phyloP scores from a whole-genome alignment of 1,284 basidiomycete species.

The Cutaneotrichosporon mucoides region DNA sequence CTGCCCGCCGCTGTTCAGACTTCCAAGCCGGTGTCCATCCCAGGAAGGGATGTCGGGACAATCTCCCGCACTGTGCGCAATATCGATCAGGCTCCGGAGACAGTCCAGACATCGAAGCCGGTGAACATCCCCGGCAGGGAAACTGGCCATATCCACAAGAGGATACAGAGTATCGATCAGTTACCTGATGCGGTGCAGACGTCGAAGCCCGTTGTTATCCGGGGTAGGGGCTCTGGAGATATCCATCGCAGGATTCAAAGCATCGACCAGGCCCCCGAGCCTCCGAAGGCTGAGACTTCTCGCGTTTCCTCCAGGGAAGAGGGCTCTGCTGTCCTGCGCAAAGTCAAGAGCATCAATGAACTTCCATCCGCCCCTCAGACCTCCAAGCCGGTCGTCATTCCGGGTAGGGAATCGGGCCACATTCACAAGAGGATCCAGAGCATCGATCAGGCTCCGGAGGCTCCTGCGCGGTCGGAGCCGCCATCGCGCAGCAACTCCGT shows the following conservation, averaged over 20 bases:
- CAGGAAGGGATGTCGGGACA: neutral
- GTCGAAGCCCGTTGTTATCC: neutral
- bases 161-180: constrained; percentile 3
- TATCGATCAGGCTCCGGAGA: neutral
- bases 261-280: neutral
- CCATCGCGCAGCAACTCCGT: neutral
- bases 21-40: neutral
- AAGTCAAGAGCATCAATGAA: constrained; percentile 13
- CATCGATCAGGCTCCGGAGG: neutral
- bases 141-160: neutral
- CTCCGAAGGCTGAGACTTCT: neutral
- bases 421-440: neutral
- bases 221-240: neutral
- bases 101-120: constrained; percentile 1
- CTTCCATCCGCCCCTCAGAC: neutral
- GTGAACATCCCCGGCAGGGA: neutral
- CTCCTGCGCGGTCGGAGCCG: neutral
- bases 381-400: neutral
- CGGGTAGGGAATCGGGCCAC: neutral
- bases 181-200: neutral
- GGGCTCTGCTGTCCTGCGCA: constrained; percentile 10
- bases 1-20: neutral
- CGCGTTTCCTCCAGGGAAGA: neutral
- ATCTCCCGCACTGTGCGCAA: neutral
- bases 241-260: neutral